Evolutionary conservation across 176 grass and related monocot genomes (phyloP), one percentile per base, ranked within the genome.

Genomic region (Cenchrus purpureus): DNA sequence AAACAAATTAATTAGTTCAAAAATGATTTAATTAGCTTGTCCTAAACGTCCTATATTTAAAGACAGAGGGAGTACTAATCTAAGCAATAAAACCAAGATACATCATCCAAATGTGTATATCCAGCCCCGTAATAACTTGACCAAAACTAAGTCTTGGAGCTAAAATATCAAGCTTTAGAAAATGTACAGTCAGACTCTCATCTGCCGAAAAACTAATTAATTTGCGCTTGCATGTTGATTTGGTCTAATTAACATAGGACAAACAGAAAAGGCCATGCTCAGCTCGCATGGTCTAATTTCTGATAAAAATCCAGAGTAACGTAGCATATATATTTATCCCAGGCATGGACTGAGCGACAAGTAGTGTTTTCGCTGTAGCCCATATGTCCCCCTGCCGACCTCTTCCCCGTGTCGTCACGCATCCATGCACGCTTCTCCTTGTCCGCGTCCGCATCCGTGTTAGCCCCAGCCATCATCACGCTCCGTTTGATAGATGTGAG

Each of bases 401-500:
- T 79, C 68, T 87, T 91, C 53, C 80, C 61, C 53, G 56, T 87
- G 85, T 87, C 89, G 46, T 84, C 62, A 76, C 55, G 16, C 43
- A 42, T 82, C 85, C 70, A 87, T 65, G 89, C 76, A 71, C 55
- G 46, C 81, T 87, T 84, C 70, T 79, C 53, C 76, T 91, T 91
- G 89, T 87, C 81, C 16, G 49, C 63, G 13, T 37, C 74, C 81
- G 31, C 70, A 69, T 79, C 70, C 79, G 57, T 70, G 57, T 70
- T 46, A 67, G 29, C 68, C 68, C 48, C 77, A 54, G 76, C 59
- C 85, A 76, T 80, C 81, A 74, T 75, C 45, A 52, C 71, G 79
- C 69, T 63, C 88, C 55, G 31, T 79, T 3, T 40, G 37, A 40
- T 40, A 40, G 59, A 50, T 73, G 67, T 48, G 42, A 46, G 45